phyloP scores from a whole-genome alignment of 1,284 basidiomycete species.

The Paramarasmius palmivorus region DNA sequence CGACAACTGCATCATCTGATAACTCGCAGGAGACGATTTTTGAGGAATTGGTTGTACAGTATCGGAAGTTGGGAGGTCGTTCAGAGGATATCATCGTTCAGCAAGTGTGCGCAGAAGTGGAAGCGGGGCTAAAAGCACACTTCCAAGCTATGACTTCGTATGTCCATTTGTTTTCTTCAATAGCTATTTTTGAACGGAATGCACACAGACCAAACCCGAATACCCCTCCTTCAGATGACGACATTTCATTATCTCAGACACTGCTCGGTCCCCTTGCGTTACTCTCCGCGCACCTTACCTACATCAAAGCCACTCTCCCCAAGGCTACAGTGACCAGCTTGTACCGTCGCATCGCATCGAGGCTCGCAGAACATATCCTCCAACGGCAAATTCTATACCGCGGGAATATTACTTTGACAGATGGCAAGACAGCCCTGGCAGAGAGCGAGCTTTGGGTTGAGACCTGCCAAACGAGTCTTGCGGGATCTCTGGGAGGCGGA shows the following conservation, averaged over 20 bases:
- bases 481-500: constrained; percentile 38
- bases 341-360: constrained; percentile 70
- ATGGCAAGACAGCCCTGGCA: constrained; percentile 56
- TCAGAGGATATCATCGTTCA: constrained; percentile 85
- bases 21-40: constrained; percentile 70
- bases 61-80: constrained; percentile 60
- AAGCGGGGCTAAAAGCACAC: constrained; percentile 72
- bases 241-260: constrained; percentile 61
- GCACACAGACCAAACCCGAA: constrained; percentile 22
- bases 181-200: not conserved
- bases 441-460: constrained; percentile 83
- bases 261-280: constrained; percentile 72
- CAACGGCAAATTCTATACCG: constrained; percentile 83
- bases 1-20: constrained; percentile 28
- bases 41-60: constrained; percentile 68
- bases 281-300: constrained; percentile 70
- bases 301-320: constrained; percentile 63
- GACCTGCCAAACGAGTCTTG: constrained; percentile 63
- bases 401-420: constrained; percentile 59
- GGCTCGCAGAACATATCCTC: constrained; percentile 72
- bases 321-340: constrained; percentile 51
- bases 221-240: constrained; percentile 27
- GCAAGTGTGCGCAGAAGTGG: constrained; percentile 79
- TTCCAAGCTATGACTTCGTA: constrained; percentile 47
- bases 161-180: constrained; percentile 21